Evolutionary conservation across 2,329 filamentous ascomycete species (phyloP), one percentile per base, ranked within the genome.

Genomic region (Fusarium setosum): DNA sequence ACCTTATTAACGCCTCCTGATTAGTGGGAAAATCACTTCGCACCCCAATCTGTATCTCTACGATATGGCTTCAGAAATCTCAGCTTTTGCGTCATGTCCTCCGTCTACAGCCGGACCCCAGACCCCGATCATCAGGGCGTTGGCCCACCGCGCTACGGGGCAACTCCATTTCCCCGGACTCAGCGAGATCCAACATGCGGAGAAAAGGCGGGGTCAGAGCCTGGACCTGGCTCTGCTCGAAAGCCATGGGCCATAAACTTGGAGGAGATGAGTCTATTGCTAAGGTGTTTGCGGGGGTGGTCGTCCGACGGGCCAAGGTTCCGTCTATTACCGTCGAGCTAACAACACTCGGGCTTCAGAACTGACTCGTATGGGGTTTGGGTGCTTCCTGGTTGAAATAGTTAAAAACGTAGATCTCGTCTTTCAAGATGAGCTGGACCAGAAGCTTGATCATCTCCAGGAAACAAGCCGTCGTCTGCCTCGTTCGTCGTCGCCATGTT

Each of bases 321-420:
- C 42, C 42, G 42, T 45, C 42, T 45, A 45, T 45, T 45, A 31
- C 42, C 42, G 42, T 47, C 42, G 42, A 47, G 42, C 2, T n/a
- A 13, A 47, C 11, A 45, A 15, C 6, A 24, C 23, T 29, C 26
- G 26, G 17, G 4, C 26, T 31, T 13, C 8, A 18, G 6, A 18
- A 47, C 42, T 47, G 42, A 47, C 42, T 47, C 42, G 26, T 6
- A 13, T 31, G 31, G 18, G 13, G 17, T 7, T 23, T 13, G 9
- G 26, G 5, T 9, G 26, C 26, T 29, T 9, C 26, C 12, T 29
- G 26, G 26, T 29, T 9, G 26, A 29, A 29, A 3, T 9, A 29
- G 9, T 29, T 29, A 29, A 29, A 29, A 12, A 29, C 26, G 9
- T 9, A 29, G 26, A 29, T 29, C 26, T 9, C 26, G 26, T 29